Conservation (phyloP, 164 flowering plant genomes). For the Berberis thunbergii region DNA sequence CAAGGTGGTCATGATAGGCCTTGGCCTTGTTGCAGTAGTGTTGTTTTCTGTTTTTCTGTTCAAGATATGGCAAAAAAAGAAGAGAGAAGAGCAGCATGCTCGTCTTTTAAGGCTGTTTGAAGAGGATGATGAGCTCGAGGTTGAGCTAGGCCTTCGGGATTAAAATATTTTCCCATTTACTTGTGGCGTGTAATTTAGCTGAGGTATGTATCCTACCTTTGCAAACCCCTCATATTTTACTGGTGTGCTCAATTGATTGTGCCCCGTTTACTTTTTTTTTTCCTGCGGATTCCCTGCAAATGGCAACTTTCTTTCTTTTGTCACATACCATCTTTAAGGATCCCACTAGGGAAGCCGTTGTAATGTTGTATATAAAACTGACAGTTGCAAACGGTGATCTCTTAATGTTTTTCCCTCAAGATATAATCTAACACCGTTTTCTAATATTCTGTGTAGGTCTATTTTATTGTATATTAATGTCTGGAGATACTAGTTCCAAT, state of each 20-base stretch:
- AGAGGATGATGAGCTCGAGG: slow-evolving; percentile 89
- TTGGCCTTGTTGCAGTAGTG: slow-evolving; percentile 34
- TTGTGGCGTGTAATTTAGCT: slow-evolving; percentile 8
- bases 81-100: slow-evolving; percentile 81
- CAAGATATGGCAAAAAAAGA: slow-evolving; percentile 81
- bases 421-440: too few relatives aligned
- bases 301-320: too few relatives aligned
- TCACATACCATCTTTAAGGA: too few relatives aligned
- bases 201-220: slow-evolving; percentile 17
- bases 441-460: too few relatives aligned
- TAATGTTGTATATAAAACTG: too few relatives aligned
- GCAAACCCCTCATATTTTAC: neutral
- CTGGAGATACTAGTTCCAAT: too few relatives aligned
- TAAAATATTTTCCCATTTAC: slow-evolving; percentile 20
- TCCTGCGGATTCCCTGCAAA: neutral
- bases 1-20: slow-evolving; percentile 30
- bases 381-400: too few relatives aligned
- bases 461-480: too few relatives aligned
- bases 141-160: slow-evolving; percentile 83
- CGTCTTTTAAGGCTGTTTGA: slow-evolving; percentile 83
- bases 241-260: neutral
- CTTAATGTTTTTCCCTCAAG: too few relatives aligned
- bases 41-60: slow-evolving; percentile 43
- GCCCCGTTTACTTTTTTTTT: neutral
- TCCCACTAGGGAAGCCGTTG: too few relatives aligned